These are phyloP conservation scores for Exophiala aquamarina DNA, from an alignment of 2,329 filamentous ascomycete species.

Conservation along the genomic window DNA sequence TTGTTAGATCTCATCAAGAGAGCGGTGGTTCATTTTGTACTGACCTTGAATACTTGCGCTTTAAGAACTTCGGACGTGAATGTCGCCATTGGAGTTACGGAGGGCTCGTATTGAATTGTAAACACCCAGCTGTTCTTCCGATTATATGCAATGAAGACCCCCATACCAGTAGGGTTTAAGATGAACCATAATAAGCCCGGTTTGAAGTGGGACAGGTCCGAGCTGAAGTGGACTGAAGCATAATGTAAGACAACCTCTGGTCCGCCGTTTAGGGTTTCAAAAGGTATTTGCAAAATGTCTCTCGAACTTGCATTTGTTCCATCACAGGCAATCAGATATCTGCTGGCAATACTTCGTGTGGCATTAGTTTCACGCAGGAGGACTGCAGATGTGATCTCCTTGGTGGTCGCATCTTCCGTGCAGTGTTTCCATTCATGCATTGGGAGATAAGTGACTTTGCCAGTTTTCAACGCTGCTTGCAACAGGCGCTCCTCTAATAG, in stretches of 20 bases:
- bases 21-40: neutral
- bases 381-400: neutral
- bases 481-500: conserved; percentile 8
- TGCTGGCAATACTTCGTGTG: conserved; percentile 1
- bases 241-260: conserved; percentile 3
- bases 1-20: no score
- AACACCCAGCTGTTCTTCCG: conserved; percentile 11
- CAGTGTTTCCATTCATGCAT: conserved; percentile 7
- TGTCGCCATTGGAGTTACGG: neutral
- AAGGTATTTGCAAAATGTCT: conserved; percentile 4
- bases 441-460: conserved; percentile 5
- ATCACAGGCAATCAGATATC: conserved; percentile 13
- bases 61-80: conserved; percentile 7
- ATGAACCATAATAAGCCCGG: conserved; percentile 12
- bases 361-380: neutral
- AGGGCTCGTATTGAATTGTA: conserved; percentile 6
- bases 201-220: conserved; percentile 2
- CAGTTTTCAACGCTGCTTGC: conserved; percentile 1
- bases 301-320: conserved; percentile 9
- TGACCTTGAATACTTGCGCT: conserved; percentile 1
- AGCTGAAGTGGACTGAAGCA: conserved; percentile 9
- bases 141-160: conserved; percentile 12
- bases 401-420: conserved; percentile 3
- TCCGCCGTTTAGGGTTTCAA: neutral
- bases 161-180: conserved; percentile 2